A percentile compares a stretch with the other conserved stretches of the same genome.
phyloP scores from a whole-genome alignment of 129 eudicot species.

The Calendula officinalis region DNA sequence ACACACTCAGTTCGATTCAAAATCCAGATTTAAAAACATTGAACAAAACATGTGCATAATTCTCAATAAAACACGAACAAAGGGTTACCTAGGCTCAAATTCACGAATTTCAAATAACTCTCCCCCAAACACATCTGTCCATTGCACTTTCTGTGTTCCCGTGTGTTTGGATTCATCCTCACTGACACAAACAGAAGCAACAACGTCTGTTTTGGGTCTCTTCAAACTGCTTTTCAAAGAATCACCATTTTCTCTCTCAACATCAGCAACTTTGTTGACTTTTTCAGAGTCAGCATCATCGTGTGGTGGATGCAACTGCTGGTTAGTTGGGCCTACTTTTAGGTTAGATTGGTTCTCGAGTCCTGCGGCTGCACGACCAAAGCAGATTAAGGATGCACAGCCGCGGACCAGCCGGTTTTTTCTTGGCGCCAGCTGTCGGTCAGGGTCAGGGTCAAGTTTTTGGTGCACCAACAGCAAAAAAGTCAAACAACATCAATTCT shows the following conservation, averaged over 20 bases:
- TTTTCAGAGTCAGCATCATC: slow-evolving; percentile 25
- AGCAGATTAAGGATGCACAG: slow-evolving; percentile 72
- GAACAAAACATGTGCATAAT: slow-evolving; percentile 1
- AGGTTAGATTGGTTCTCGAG: slow-evolving; percentile 59
- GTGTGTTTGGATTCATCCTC: slow-evolving; percentile 25
- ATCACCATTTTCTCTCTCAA: slow-evolving; percentile 13
- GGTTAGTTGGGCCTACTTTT: slow-evolving; percentile 65
- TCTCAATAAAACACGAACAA: not conserved
- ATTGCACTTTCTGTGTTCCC: slow-evolving; percentile 62
- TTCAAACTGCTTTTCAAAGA: slow-evolving; percentile 69
- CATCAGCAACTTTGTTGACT: slow-evolving; percentile 33
- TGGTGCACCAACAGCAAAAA: no score
- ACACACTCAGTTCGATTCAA: no score
- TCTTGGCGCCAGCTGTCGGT: slow-evolving; percentile 77
- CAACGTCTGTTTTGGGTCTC: slow-evolving; percentile 26
- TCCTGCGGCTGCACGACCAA: slow-evolving; percentile 72
- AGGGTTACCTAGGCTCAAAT: slow-evolving; percentile 74
- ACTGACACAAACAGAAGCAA: slow-evolving; percentile 22
- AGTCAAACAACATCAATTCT: no score
- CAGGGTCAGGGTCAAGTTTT: slow-evolving; percentile 11
- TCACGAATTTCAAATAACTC: slow-evolving; percentile 73
- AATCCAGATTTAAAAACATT: no score
- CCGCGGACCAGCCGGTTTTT: slow-evolving; percentile 63
- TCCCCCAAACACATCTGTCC: slow-evolving; percentile 78
- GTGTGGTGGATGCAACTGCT: not conserved